Evolutionary conservation across 2,329 filamentous ascomycete genomes (phyloP), one percentile per base, ranked within the genome.

Genomic region (Colletotrichum paranaense): DNA sequence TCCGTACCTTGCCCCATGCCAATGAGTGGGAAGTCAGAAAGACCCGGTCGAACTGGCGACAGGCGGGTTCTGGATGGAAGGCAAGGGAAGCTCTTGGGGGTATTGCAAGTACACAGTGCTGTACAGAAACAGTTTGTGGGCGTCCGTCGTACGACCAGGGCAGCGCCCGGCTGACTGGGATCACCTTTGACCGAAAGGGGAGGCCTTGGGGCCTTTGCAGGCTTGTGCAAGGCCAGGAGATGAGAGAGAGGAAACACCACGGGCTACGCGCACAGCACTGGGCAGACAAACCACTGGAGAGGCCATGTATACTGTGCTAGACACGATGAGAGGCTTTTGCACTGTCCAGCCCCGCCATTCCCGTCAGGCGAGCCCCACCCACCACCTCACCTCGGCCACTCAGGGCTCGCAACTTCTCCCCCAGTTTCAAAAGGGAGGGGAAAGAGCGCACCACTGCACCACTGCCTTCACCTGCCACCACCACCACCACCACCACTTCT

Each of bases 401-500:
- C 71, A 65, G 32, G 28, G n/a, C 9, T 26, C 19, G 22, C 19
- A 7, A 32, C 53, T 32, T n/a, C n/a, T 69, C 66, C 70, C 70
- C 70, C 70, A 69, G 70, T 73, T 64, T 73, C 70, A 28, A 69
- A 69, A 72, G 66, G 66, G 70, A 69, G 66, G 70, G 64, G 66
- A 68, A 38, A 19, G 26, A 32, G 24, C 19, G 19, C 1, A n/a
- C 22, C 14, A 9, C 32, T 35, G 32, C 32, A 35, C 32, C 32
- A 35, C 32, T 12, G 32, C 38, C 38, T 42, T 19, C 24, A 22
- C 24, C 19, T 19, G 19, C 52, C 7, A 14, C 24, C 60, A 49
- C 19, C 38, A 4, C 7, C 22, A 56, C 6, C 53, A 30, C 26
- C 19, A 11, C 11, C 24, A 9, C 12, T 19, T 26, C 16, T 30